Conservation (phyloP, 768 basidiomycete species). For the Lepiota venenata region DNA sequence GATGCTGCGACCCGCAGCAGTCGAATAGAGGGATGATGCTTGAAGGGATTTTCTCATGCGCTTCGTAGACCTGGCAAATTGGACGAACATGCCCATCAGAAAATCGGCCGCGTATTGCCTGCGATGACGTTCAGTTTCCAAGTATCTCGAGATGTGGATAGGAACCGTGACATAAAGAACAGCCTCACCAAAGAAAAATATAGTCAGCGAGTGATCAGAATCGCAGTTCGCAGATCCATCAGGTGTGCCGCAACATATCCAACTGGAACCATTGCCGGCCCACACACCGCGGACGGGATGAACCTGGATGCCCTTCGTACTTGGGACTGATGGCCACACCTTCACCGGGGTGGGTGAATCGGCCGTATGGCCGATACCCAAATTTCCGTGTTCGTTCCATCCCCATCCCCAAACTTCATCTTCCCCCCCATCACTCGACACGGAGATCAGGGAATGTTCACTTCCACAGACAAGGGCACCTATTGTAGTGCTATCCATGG, state of each 20-base stretch:
- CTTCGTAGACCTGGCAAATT: too few relatives aligned
- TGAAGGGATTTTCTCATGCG: too few relatives aligned
- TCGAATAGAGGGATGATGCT: too few relatives aligned
- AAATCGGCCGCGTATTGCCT: too few relatives aligned
- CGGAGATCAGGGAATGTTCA: slow-evolving; percentile 68
- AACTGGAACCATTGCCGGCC: slow-evolving; percentile 46
- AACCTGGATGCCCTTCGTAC: not conserved
- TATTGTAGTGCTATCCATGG: not conserved
- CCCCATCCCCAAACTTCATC: slow-evolving; percentile 83
- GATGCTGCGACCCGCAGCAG: too few relatives aligned
- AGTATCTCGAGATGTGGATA: too few relatives aligned
- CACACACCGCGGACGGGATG: slow-evolving; percentile 27
- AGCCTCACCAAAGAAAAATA: too few relatives aligned
- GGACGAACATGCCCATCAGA: too few relatives aligned
- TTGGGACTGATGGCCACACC: slow-evolving; percentile 43
- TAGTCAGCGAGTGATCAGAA: too few relatives aligned
- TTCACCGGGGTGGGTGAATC: slow-evolving; percentile 49
- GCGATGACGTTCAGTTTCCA: too few relatives aligned
- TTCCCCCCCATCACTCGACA: not conserved
- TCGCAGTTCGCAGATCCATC: not conserved
- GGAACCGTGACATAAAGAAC: too few relatives aligned
- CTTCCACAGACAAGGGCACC: slow-evolving; percentile 65
- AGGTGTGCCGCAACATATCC: slow-evolving; percentile 28
- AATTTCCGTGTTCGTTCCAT: slow-evolving; percentile 98
- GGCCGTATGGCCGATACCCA: slow-evolving; percentile 61